These are phyloP conservation scores for Nadsonia starkeyi-henricii DNA, from an alignment of 1,139 yeast genomes.

Conservation along the genomic window DNA sequence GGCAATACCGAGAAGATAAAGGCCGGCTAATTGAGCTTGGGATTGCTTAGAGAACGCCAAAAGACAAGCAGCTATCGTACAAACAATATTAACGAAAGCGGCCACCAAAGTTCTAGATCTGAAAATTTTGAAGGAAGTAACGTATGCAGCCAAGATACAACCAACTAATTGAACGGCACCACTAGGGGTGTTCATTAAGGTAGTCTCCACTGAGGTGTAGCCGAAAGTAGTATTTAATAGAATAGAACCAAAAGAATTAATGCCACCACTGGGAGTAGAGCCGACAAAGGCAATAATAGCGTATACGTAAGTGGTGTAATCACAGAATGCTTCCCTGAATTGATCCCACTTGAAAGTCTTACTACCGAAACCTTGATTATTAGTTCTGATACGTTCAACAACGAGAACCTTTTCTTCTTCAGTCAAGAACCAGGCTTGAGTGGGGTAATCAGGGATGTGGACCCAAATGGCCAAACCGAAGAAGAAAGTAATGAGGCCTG, in stretches of 20 bases:
- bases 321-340: slow-evolving; percentile 29
- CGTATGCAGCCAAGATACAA: slow-evolving; percentile 15
- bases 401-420: slow-evolving; percentile 37
- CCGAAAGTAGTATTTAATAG: slow-evolving; percentile 27
- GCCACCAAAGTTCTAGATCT: slow-evolving; percentile 29
- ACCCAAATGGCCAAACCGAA: slow-evolving; percentile 35
- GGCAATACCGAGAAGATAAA: slow-evolving; percentile 25
- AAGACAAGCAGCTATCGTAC: slow-evolving; percentile 28
- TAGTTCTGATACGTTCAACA: slow-evolving; percentile 35
- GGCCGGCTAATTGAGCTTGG: slow-evolving; percentile 27
- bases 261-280: slow-evolving; percentile 41
- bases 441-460: slow-evolving; percentile 40
- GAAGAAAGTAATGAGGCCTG: slow-evolving; percentile 35
- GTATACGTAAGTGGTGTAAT: slow-evolving; percentile 37
- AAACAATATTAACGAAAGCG: slow-evolving; percentile 22
- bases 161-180: slow-evolving; percentile 24
- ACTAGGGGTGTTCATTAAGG: slow-evolving; percentile 29
- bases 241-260: slow-evolving; percentile 32
- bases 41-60: slow-evolving; percentile 30
- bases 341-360: slow-evolving; percentile 40
- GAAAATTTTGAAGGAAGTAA: slow-evolving; percentile 11
- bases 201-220: slow-evolving; percentile 25
- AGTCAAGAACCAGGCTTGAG: slow-evolving; percentile 39
- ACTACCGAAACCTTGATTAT: slow-evolving; percentile 42
- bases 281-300: slow-evolving; percentile 28